Base-by-base conservation (phyloP, 2,329 filamentous ascomycete species). In the Alternaria triticimaculans region DNA sequence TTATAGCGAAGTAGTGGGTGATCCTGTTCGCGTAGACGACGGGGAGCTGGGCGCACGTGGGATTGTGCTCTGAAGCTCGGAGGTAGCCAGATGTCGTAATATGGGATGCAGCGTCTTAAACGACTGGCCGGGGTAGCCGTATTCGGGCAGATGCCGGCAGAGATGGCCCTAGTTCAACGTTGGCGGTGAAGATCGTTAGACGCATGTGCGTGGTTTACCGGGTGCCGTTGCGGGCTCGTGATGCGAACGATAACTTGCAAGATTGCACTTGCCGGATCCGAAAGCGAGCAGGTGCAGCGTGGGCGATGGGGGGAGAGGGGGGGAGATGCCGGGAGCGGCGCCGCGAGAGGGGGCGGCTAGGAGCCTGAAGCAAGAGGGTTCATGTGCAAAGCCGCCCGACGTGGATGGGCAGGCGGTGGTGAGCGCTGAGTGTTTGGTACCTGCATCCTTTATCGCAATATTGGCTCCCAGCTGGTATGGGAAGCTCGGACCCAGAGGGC, bases 361-460 rank as follows among this genome's bases (percentile, higher is more conserved):
- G 25, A 14, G 54, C 25, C 20, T 44, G 21, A 55, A 60, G 55
- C 57, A 30, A 21, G 14, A 18, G 37, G 15, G 37, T 41, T 18
- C 37, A 41, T 41, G 37, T 41, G 37, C 37, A 18, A 14, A 18
- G 21, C 21, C 11, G 37, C 28, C n/a, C 9, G 33, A 14, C 14
- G 33, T 11, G 25, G 37, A 41, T 41, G 15, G 37, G 37, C 37
- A 41, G 37, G 37, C n/a, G 37, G 23, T 53, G 54, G 28, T 33
- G 21, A 26, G 18, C 5, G 55, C 45, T 26, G 45, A 6, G 28
- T 33, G 54, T 28, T 49, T 41, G 64, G 64, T 66, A 66, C 64
- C 64, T 66, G 64, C 48, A 61, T 66, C 18, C 64, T 55, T 58
- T 55, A 55, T 63, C 49, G 57, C 54, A 58, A 66, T 64, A 66